phyloP scores from a whole-genome alignment of 768 basidiomycete species.

The Termitomyces sp. region DNA sequence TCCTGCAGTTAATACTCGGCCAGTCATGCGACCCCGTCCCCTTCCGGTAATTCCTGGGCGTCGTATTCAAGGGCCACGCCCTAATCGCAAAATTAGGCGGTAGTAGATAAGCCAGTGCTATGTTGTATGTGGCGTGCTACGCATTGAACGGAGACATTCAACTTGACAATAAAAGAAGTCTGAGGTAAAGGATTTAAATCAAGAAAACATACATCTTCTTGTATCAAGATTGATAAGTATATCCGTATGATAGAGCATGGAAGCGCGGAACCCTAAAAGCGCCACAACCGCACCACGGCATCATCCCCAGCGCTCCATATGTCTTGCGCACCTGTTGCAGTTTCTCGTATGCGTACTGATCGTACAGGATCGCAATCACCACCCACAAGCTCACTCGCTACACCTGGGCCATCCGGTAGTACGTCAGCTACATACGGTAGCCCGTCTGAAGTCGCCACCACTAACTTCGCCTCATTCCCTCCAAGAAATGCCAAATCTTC shows the following conservation, averaged over 20 bases:
- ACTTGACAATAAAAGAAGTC: background rate
- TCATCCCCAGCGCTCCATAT: slow-evolving; percentile 63
- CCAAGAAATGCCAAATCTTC: slow-evolving; percentile 40
- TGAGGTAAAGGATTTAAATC: background rate
- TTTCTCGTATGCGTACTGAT: slow-evolving; percentile 27
- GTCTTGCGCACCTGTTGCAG: slow-evolving; percentile 18
- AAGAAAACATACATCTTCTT: background rate
- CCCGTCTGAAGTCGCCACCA: slow-evolving; percentile 53
- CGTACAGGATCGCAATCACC: slow-evolving; percentile 58
- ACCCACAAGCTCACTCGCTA: slow-evolving; percentile 49
- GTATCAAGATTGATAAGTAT: background rate
- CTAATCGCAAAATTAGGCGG: background rate
- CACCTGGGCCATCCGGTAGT: slow-evolving; percentile 34
- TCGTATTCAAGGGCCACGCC: background rate
- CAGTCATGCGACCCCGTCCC: background rate
- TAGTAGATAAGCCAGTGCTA: background rate
- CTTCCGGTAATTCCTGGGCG: background rate
- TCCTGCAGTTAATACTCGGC: background rate
- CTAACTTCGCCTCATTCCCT: slow-evolving; percentile 21
- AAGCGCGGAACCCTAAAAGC: background rate
- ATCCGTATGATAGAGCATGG: background rate
- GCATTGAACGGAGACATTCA: background rate
- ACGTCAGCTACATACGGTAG: slow-evolving; percentile 50
- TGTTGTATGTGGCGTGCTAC: background rate
- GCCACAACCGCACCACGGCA: slow-evolving; percentile 48